Evolutionary conservation across 305 asterid genomes (phyloP).

Genomic region (Petunia hybrid): DNA sequence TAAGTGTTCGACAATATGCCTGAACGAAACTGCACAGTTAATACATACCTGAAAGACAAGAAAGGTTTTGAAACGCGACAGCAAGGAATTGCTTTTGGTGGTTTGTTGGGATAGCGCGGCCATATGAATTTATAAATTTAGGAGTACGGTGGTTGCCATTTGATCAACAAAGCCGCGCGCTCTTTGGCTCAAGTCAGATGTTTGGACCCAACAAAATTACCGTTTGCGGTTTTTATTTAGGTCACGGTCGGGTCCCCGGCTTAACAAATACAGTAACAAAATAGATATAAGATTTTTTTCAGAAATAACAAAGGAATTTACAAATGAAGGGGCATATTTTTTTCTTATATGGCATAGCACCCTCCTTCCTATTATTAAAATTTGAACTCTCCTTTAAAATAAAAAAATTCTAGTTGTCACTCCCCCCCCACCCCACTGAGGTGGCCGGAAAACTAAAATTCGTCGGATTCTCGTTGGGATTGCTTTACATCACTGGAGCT

Average conservation of each 20-base stretch:
- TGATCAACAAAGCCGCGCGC: conserved; percentile 20
- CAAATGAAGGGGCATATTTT: no score
- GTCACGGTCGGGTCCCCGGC: background rate
- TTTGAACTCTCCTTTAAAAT: no score
- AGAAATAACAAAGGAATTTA: no score
- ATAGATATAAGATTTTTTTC: no score
- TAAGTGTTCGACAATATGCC: conserved; percentile 50
- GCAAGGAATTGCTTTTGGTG: conserved; percentile 46
- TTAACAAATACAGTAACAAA: no score
- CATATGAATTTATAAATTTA: conserved; percentile 28
- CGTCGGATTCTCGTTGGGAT: no score
- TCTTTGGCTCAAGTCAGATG: background rate
- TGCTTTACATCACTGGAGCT: no score
- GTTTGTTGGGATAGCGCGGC: conserved; percentile 45
- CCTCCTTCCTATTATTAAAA: no score
- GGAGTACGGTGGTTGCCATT: conserved; percentile 30
- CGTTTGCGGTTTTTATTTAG: background rate
- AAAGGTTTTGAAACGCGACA: conserved; percentile 52
- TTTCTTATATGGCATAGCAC: no score
- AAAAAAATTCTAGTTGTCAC: no score
- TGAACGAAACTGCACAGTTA: conserved; percentile 34
- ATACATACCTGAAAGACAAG: conserved; percentile 50
- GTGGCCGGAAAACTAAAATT: no score
- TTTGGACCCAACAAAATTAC: background rate
- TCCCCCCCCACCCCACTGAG: no score